Conservation (phyloP, 345 rosid species). For the Linum trigynum region DNA sequence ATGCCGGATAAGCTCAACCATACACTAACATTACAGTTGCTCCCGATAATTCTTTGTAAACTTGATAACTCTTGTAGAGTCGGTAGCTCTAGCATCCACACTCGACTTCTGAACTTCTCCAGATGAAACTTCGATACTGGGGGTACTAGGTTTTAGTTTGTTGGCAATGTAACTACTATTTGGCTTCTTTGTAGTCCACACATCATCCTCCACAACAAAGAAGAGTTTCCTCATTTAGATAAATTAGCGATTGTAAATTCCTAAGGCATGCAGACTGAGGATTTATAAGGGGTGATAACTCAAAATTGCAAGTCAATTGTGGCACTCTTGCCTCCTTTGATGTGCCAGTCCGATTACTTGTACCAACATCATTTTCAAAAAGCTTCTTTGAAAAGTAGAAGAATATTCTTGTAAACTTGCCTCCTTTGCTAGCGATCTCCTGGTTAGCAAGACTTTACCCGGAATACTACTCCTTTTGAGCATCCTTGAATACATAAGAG, state of each 20-base stretch:
- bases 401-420: constrained; percentile 34
- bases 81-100: constrained; percentile 76
- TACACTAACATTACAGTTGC: constrained; percentile 56
- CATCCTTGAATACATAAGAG: constrained; percentile 36
- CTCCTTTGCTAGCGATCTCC: constrained; percentile 49
- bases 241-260: background rate
- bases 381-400: constrained; percentile 58
- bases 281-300: background rate
- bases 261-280: background rate
- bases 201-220: constrained; percentile 38
- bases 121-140: constrained; percentile 35
- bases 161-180: constrained; percentile 27
- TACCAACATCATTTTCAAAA: constrained; percentile 57
- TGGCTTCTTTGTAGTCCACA: constrained; percentile 27
- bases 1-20: no score
- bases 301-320: background rate
- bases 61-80: constrained; percentile 77
- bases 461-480: constrained; percentile 87
- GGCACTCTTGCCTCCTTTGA: constrained; percentile 36
- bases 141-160: constrained; percentile 41
- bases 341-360: constrained; percentile 38
- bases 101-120: constrained; percentile 44
- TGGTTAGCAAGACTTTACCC: constrained; percentile 74
- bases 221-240: constrained; percentile 4
- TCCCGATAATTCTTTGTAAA: constrained; percentile 75